Base-by-base conservation (phyloP, 306 rosid species). In the Delonix regia region DNA sequence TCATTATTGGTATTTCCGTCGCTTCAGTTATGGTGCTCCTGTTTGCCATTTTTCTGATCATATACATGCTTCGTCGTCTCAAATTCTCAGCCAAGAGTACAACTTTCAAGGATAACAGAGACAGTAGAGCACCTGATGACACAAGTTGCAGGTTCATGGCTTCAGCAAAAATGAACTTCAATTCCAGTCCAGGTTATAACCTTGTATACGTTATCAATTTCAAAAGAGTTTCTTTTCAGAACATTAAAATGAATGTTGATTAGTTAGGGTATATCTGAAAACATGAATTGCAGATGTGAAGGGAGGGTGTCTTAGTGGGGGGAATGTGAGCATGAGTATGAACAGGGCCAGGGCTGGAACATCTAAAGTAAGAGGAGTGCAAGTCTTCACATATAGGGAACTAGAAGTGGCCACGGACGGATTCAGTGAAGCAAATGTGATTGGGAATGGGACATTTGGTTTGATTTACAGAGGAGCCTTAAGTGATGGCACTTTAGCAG, bases 331-430 rank as follows among this genome's bases (percentile, higher is more conserved):
- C 64, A 85, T 81, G 86, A 85, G 84, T 60, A 70, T 83, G 70
- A 84, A 81, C 68, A 83, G 83, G 86, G 59, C 88, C 68, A 83
- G 83, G 86, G 59, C 88, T 68, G 73, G 88, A 55, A 11, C 81
- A 64, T 39, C 74, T 21, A 90, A 86, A 80, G 78, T 79, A 25
- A 71, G 76, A 78, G 98, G 96, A 65, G 98, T 90, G 6, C 99
- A 96, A 84, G 97, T 96, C 39, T 91, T 91, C 77, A 89, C 99
- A 4, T 93, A 91, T 63, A 96, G 82, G 83, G 98, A 96, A 53
- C 84, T 96, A 48, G 91, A 93, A 83, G 81, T 71, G 80, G 98
- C 97, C 19, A 93, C 99, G 0, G 78, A 80, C 0, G 77, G 83
- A 56, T 96, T 93, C 73, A 81, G 76, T 36, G 94, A 90, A 82